A percentile compares a stretch with the other conserved stretches of the same genome.
Conservation (phyloP, 225 moss, liverwort and hornwort species). For the Asterella californica region DNA sequence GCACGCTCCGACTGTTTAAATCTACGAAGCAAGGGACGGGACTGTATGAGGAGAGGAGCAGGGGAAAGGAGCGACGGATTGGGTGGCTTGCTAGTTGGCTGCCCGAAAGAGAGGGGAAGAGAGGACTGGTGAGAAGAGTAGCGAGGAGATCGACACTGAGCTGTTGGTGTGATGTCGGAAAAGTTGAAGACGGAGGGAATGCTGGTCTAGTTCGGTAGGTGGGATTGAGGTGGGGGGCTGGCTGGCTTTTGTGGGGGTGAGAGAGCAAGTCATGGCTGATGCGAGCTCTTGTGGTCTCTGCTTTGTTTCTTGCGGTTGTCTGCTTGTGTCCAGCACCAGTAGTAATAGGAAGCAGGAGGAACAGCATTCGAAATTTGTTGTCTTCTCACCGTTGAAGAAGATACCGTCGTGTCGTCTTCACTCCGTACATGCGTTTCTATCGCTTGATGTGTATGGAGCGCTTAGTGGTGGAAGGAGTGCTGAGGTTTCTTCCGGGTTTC, state of each 20-base stretch:
- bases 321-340: background rate
- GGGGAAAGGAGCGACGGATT: background rate
- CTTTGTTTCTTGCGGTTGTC: background rate
- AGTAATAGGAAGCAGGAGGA: background rate
- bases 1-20: background rate
- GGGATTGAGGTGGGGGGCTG: background rate
- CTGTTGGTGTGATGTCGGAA: background rate
- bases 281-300: constrained; percentile 9
- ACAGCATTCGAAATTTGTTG: background rate
- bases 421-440: background rate
- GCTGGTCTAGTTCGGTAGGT: background rate
- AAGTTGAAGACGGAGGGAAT: background rate
- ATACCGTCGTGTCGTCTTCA: background rate
- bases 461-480: background rate
- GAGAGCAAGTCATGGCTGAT: constrained; percentile 13
- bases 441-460: background rate
- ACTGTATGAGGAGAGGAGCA: background rate
- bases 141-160: background rate
- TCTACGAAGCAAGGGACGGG: background rate
- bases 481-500: background rate
- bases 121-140: too few relatives aligned
- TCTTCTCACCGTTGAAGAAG: background rate
- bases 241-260: background rate
- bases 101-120: too few relatives aligned
- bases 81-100: too few relatives aligned